These are phyloP conservation scores for Ustilago loliicola DNA, from an alignment of 1,284 basidiomycete genomes.

Conservation along the genomic window DNA sequence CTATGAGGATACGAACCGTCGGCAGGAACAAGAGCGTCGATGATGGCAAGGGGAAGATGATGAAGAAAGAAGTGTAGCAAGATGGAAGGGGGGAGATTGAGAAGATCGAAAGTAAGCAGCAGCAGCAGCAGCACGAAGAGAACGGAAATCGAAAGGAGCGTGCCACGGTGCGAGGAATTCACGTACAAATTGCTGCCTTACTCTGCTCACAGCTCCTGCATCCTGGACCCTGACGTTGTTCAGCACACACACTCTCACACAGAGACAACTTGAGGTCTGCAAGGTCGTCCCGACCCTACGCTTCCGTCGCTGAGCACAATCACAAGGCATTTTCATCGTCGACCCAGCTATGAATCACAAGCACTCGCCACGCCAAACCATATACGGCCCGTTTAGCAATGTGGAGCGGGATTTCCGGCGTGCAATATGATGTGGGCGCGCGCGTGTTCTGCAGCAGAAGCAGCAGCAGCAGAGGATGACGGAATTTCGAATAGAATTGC, in stretches of 20 bases:
- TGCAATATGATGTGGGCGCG: not conserved
- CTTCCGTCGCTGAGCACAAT: not conserved
- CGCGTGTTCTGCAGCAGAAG: not conserved
- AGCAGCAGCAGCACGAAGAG: not conserved
- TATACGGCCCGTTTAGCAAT: not conserved
- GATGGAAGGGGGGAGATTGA: not conserved
- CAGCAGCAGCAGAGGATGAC: not conserved
- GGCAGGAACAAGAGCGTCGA: not conserved
- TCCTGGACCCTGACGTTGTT: conserved; percentile 2
- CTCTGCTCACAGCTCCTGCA: not conserved
- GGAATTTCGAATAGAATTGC: not conserved
- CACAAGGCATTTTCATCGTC: too few relatives aligned
- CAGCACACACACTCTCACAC: not conserved
- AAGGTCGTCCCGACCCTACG: not conserved
- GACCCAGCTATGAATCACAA: not conserved
- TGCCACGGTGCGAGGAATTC: conserved; percentile 5
- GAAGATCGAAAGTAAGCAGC: conserved; percentile 1
- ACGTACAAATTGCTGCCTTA: conserved; percentile 2
- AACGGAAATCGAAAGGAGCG: not conserved
- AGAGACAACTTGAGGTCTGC: not conserved
- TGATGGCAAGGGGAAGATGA: not conserved
- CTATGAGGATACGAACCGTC: not conserved
- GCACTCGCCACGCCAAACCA: not conserved
- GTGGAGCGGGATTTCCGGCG: conserved; percentile 1
- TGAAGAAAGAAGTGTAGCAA: not conserved